These are phyloP conservation scores for Haplosporangium sp. DNA, from an alignment of 371 early-diverging fungal species.

Conservation along the genomic window DNA sequence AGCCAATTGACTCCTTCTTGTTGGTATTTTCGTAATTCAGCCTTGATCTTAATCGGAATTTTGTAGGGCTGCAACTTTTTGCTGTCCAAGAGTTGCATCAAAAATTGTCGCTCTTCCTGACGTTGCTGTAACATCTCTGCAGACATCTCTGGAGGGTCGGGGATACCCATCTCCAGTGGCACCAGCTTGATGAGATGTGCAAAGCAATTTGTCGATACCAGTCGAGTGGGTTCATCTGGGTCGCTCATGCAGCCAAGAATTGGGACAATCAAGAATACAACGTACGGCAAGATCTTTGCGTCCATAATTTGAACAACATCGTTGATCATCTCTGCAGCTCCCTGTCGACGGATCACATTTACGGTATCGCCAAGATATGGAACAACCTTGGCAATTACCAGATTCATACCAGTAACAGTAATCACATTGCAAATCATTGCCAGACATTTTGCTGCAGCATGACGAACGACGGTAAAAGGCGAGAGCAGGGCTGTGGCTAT, in stretches of 20 bases:
- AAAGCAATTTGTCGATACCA: slow-evolving; percentile 92
- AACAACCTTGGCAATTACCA: slow-evolving; percentile 80
- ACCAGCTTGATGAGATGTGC: slow-evolving; percentile 94
- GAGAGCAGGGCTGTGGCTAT: slow-evolving; percentile 76
- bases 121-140: slow-evolving; percentile 81
- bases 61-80: slow-evolving; percentile 86
- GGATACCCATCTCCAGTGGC: slow-evolving; percentile 91
- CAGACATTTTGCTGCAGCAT: slow-evolving; percentile 84
- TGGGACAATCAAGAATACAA: slow-evolving; percentile 95
- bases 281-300: slow-evolving; percentile 88
- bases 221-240: slow-evolving; percentile 86
- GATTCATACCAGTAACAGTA: slow-evolving; percentile 80
- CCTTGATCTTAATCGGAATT: slow-evolving; percentile 93
- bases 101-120: slow-evolving; percentile 88
- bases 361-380: slow-evolving; percentile 84
- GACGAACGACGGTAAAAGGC: slow-evolving; percentile 81
- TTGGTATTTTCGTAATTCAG: slow-evolving; percentile 94
- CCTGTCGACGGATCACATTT: slow-evolving; percentile 83
- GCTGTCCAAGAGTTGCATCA: slow-evolving; percentile 92
- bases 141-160: slow-evolving; percentile 92
- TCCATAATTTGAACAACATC: slow-evolving; percentile 78
- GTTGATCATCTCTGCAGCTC: slow-evolving; percentile 84
- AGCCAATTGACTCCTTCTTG: slow-evolving; percentile 99
- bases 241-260: slow-evolving; percentile 99
- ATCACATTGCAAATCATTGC: slow-evolving; percentile 78